Evolutionary conservation across 2,329 filamentous ascomycete species (phyloP).

Genomic region (Alternaria novae-zelandiae): DNA sequence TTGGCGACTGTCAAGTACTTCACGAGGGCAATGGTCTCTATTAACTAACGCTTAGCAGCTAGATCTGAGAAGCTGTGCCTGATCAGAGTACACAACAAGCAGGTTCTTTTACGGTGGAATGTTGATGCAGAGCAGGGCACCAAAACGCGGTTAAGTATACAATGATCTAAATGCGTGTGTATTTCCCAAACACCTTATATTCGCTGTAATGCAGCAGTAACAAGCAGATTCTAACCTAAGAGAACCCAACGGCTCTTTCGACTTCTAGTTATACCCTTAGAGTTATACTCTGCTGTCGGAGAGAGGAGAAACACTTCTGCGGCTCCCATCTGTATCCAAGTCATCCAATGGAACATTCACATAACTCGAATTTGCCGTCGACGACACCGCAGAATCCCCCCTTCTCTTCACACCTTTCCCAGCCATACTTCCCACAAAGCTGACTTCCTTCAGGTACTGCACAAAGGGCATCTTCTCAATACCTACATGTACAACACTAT

Average conservation of each 20-base stretch:
- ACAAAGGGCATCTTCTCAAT: not conserved
- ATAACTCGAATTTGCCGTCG: not conserved
- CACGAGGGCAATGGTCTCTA: not conserved
- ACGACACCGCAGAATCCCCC: not conserved
- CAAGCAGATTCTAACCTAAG: not conserved
- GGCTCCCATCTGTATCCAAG: not conserved
- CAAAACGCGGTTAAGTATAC: no score
- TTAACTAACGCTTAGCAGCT: no score
- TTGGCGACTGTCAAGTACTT: not conserved
- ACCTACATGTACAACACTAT: not conserved
- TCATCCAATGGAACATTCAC: not conserved
- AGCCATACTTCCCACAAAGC: not conserved
- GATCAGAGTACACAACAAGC: no score
- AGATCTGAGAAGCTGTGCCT: no score
- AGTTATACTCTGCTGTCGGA: not conserved
- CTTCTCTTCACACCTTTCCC: not conserved
- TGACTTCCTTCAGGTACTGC: not conserved
- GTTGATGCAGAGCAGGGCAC: no score
- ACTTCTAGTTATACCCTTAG: not conserved
- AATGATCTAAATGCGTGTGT: no score
- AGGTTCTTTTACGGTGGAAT: no score
- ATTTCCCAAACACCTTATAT: no score
- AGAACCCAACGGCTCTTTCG: not conserved
- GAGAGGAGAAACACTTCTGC: not conserved
- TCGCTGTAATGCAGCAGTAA: no score